Evolutionary conservation across 2,329 filamentous ascomycete genomes (phyloP).

Genomic region (Cordyceps fumosorosea): DNA sequence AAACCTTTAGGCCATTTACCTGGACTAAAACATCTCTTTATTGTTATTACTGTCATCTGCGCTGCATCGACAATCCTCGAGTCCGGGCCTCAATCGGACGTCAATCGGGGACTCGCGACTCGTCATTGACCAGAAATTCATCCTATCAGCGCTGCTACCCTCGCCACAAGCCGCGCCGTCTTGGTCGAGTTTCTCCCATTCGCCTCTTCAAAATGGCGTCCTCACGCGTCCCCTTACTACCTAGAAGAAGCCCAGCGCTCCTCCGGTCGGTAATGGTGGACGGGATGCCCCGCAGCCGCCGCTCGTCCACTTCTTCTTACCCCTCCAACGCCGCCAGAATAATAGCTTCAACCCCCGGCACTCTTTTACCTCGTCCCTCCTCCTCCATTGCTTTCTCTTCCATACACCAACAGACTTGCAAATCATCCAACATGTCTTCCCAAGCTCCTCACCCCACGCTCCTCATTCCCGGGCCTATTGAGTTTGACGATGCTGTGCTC

Average conservation of each 20-base stretch:
- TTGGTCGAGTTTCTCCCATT: not conserved
- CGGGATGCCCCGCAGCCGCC: constrained; percentile 12
- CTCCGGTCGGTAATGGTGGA: constrained; percentile 10
- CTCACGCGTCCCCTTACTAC: constrained; percentile 5
- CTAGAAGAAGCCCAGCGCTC: constrained; percentile 1
- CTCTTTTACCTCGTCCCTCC: constrained; percentile 16
- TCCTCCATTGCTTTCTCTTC: constrained; percentile 13
- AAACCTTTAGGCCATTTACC: not conserved
- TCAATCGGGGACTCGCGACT: not conserved
- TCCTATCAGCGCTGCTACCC: not conserved
- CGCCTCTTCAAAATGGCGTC: not conserved
- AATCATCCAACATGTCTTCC: constrained; percentile 47
- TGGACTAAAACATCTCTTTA: too few species aligned
- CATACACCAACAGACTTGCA: constrained; percentile 18
- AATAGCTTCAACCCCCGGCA: constrained; percentile 9
- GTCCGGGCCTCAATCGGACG: not conserved
- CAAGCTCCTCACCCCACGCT: constrained; percentile 63
- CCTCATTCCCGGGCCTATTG: constrained; percentile 94
- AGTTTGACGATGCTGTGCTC: constrained; percentile 95
- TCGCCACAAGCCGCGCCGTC: not conserved
- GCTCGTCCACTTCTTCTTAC: not conserved
- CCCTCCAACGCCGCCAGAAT: constrained; percentile 13
- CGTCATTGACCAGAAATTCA: not conserved
- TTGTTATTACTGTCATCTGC: not conserved
- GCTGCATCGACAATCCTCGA: not conserved